Evolutionary conservation across 768 basidiomycete species (phyloP).

Genomic region (Russula griseocarnosa): DNA sequence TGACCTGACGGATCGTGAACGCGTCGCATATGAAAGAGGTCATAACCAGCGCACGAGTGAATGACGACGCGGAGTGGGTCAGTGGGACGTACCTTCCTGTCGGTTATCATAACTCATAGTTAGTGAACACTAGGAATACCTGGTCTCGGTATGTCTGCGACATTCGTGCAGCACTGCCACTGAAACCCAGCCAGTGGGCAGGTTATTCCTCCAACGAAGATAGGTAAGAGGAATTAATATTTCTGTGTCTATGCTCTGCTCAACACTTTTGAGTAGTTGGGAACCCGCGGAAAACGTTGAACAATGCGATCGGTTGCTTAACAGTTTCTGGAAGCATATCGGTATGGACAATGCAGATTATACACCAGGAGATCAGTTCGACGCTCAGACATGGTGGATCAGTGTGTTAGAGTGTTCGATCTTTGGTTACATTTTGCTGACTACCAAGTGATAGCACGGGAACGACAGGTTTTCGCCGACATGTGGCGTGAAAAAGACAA

Average conservation of each 20-base stretch:
- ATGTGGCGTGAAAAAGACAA: slow-evolving; percentile 10
- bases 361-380: slow-evolving; percentile 41
- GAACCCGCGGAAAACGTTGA: slow-evolving; percentile 59
- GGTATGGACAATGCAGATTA: slow-evolving; percentile 58
- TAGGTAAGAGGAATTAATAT: slow-evolving; percentile 40
- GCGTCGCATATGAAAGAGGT: slow-evolving; percentile 45
- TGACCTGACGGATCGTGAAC: not conserved
- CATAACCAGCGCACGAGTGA: slow-evolving; percentile 54
- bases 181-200: slow-evolving; percentile 50
- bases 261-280: slow-evolving; percentile 49
- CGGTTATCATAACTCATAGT: not conserved
- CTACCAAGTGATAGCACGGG: slow-evolving; percentile 34
- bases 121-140: slow-evolving; percentile 50
- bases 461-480: slow-evolving; percentile 38
- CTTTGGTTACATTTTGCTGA: slow-evolving; percentile 2
- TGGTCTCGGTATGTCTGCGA: slow-evolving; percentile 51
- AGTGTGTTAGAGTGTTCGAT: slow-evolving; percentile 36
- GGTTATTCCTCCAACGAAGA: slow-evolving; percentile 55
- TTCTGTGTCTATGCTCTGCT: slow-evolving; percentile 5
- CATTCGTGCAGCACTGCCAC: not conserved
- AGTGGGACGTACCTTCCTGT: slow-evolving; percentile 28
- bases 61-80: slow-evolving; percentile 50
- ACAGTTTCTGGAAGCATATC: slow-evolving; percentile 55
- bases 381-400: slow-evolving; percentile 55
- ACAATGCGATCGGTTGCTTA: slow-evolving; percentile 53